Conservation (phyloP, 2,329 filamentous ascomycete genomes). For the Penicillium sp. region DNA sequence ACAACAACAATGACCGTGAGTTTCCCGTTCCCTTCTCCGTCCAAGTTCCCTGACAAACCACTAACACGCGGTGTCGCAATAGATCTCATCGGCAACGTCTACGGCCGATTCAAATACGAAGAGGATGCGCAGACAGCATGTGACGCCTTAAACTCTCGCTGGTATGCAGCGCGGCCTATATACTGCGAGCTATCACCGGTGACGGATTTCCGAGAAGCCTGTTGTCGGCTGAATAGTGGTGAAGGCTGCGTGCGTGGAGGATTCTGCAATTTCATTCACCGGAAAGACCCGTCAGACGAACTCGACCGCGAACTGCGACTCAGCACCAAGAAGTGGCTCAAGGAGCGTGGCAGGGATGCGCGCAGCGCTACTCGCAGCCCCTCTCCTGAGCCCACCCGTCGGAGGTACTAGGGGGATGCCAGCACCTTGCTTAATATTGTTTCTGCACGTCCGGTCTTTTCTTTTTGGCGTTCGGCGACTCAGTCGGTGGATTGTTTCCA, state of each 20-base stretch:
- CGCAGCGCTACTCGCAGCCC: constrained; percentile 80
- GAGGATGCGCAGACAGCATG: constrained; percentile 91
- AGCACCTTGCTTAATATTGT: constrained; percentile 1
- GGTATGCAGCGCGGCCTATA: constrained; percentile 96
- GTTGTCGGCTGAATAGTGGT: constrained; percentile 89
- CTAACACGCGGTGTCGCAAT: constrained; percentile 17
- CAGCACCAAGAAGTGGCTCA: constrained; percentile 95
- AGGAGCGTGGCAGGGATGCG: constrained; percentile 78
- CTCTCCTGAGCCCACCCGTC: constrained; percentile 78
- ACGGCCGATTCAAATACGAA: constrained; percentile 99
- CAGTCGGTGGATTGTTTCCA: constrained; percentile 20
- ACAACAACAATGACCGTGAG: constrained; percentile 97
- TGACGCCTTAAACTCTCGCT: constrained; percentile 89
- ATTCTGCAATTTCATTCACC: constrained; percentile 99
- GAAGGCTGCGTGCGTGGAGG: constrained; percentile 95
- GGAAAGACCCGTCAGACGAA: constrained; percentile 90
- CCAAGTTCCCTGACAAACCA: background rate
- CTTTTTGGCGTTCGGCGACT: constrained; percentile 26
- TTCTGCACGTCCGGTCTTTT: constrained; percentile 15
- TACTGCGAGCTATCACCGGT: constrained; percentile 98
- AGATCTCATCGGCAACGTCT: constrained; percentile 98
- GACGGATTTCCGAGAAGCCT: constrained; percentile 97
- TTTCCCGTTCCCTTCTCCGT: constrained; percentile 26
- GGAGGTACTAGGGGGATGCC: constrained; percentile 59
- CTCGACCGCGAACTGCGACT: constrained; percentile 85